phyloP scores from a whole-genome alignment of 2,329 filamentous ascomycete genomes.

The Penicillium fuscoglaucum region DNA sequence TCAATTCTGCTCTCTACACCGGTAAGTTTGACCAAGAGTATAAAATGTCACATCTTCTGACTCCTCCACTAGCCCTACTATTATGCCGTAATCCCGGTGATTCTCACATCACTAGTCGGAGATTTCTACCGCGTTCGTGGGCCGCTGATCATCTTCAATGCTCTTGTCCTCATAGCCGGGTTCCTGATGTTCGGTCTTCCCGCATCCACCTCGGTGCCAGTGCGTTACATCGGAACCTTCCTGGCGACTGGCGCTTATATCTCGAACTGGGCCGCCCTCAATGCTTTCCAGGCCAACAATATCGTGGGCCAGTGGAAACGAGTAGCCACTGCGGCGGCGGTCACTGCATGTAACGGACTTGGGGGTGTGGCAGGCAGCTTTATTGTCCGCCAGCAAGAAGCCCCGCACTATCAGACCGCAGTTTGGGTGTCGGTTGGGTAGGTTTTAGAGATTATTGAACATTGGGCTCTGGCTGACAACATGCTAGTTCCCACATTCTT shows the following conservation, averaged over 20 bases:
- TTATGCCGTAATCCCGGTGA: slow-evolving; percentile 63
- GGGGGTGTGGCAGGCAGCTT: slow-evolving; percentile 67
- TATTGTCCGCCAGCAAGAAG: slow-evolving; percentile 62
- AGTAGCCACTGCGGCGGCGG: slow-evolving; percentile 60
- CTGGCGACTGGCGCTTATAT: slow-evolving; percentile 68
- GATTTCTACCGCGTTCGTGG: slow-evolving; percentile 62
- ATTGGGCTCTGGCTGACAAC: neutral
- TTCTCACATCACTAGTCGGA: slow-evolving; percentile 62
- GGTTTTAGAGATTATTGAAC: slow-evolving; percentile 3
- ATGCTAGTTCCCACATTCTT: slow-evolving; percentile 55
- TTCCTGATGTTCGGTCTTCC: slow-evolving; percentile 67
- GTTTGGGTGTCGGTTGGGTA: slow-evolving; percentile 66
- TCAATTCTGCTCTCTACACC: slow-evolving; percentile 65
- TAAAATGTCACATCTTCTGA: neutral
- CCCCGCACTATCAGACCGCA: slow-evolving; percentile 63
- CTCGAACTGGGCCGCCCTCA: slow-evolving; percentile 68
- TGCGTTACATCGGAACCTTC: slow-evolving; percentile 65
- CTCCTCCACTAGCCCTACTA: slow-evolving; percentile 56
- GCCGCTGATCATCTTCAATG: slow-evolving; percentile 66
- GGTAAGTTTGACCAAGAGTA: slow-evolving; percentile 24
- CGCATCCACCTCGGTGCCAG: slow-evolving; percentile 53
- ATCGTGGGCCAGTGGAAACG: slow-evolving; percentile 66
- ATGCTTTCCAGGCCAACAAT: slow-evolving; percentile 64
- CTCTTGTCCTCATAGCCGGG: slow-evolving; percentile 60
- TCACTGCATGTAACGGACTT: slow-evolving; percentile 62